Percentiles rank a stretch among this genome's conserved stretches.
phyloP scores from a whole-genome alignment of 2,329 filamentous ascomycete genomes.

The Colletotrichum cordylinicola region DNA sequence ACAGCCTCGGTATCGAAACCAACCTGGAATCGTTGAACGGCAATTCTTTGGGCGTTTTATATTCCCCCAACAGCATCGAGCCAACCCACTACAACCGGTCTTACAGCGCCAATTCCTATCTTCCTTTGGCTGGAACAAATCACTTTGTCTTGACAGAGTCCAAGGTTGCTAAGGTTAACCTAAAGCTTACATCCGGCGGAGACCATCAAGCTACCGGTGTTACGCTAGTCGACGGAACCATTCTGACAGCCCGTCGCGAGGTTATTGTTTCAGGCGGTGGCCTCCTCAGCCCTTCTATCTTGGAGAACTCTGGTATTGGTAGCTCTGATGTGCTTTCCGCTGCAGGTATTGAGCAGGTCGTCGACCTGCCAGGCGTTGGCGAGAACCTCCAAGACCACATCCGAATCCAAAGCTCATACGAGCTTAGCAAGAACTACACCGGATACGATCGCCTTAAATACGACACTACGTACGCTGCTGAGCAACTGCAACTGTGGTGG shows the following conservation, averaged over 20 bases:
- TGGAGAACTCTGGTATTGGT: constrained; percentile 65
- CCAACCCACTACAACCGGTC: constrained; percentile 53
- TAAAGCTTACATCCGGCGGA: constrained; percentile 27
- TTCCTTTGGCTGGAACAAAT: constrained; percentile 45
- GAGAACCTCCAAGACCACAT: constrained; percentile 40
- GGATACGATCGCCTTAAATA: constrained; percentile 34
- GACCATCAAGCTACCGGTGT: constrained; percentile 25
- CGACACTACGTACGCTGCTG: constrained; percentile 36
- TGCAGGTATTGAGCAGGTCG: constrained; percentile 50
- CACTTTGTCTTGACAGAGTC: constrained; percentile 41
- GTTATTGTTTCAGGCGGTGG: constrained; percentile 46
- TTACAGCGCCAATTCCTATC: constrained; percentile 50
- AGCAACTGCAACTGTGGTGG: constrained; percentile 41
- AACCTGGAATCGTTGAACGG: constrained; percentile 53
- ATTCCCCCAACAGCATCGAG: constrained; percentile 54
- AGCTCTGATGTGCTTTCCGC: constrained; percentile 49
- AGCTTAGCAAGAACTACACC: constrained; percentile 33
- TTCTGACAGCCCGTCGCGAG: constrained; percentile 29
- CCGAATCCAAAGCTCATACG: constrained; percentile 36
- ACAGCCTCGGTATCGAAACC: constrained; percentile 43
- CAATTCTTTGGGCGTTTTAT: constrained; percentile 53
- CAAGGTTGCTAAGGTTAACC: constrained; percentile 42
- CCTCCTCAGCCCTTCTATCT: constrained; percentile 60
- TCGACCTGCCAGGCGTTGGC: constrained; percentile 62
- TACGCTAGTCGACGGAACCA: constrained; percentile 26